A percentile compares a stretch with the other conserved stretches of the same genome.
Evolutionary conservation across 345 rosid species (phyloP).

Genomic region (Eucalyptus shirleyi): DNA sequence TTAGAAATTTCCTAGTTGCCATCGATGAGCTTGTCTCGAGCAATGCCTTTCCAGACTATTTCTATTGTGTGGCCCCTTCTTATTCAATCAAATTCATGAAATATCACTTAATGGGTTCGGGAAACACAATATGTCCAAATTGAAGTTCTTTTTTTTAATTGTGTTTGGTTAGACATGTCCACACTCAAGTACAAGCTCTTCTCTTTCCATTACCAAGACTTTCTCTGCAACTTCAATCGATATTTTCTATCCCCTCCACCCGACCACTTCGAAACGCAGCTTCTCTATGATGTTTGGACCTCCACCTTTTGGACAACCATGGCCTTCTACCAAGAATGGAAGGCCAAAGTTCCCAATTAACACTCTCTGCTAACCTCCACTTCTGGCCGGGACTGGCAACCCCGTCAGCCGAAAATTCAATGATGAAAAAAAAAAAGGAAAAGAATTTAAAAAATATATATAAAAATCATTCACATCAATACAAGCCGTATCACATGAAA

Average conservation of each 20-base stretch:
- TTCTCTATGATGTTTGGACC: neutral
- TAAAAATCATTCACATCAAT: neutral
- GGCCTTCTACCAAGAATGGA: neutral
- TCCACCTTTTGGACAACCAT: neutral
- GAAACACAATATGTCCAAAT: neutral
- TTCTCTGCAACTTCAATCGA: neutral
- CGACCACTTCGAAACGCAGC: neutral
- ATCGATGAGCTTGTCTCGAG: neutral
- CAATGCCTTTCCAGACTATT: neutral
- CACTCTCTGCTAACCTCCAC: neutral
- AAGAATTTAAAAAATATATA: neutral
- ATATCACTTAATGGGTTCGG: neutral
- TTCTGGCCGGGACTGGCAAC: neutral
- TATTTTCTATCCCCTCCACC: neutral
- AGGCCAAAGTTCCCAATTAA: neutral
- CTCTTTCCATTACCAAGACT: neutral
- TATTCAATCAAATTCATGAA: neutral
- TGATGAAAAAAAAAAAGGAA: neutral
- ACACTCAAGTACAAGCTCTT: neutral
- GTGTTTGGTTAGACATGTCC: neutral
- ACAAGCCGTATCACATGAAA: fast-evolving
- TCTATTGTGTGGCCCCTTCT: neutral
- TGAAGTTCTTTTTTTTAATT: neutral
- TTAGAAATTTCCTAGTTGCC: neutral
- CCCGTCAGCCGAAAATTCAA: neutral